Base-by-base conservation (phyloP, 352 stramenopile genomes). In the Pythium pyrilobum region DNA sequence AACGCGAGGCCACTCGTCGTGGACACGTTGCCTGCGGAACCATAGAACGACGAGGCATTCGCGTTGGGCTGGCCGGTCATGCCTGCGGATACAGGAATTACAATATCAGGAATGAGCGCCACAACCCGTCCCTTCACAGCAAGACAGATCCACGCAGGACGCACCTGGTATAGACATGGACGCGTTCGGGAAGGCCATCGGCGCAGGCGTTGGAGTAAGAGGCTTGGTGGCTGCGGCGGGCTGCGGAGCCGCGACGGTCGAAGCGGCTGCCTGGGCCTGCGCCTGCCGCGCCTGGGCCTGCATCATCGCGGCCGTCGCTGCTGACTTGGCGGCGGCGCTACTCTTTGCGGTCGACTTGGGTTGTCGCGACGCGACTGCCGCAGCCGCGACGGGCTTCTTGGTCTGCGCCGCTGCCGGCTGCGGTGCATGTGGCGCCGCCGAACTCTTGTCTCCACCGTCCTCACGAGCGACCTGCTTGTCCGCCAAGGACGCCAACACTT, bases 401-500 rank as follows among this genome's bases (percentile, higher is more conserved):
- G 21, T 5, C 1, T 6, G 4, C 20, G 43, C 24, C 0, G 40
- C 33, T 18, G 31, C 29, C 4, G 27, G 10, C 6, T 36, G 24
- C 4, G 7, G 15, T 21, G 15, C 34, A 10, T 24, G n/a, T 31
- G 53, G 4, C 29, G 44, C n/a, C 42, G 55, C 0, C 40, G 36
- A 43, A 36, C 20, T 44, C 36, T 68, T 56, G 20, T 52, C 40
- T 33, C 18, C 27, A 7, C 71, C 71, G 38, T 89, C 77, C 39
- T 89, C 73, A 13, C 72, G 71, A 8, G 75, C 79, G 24, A 93
- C 85, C 41, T 91, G 83, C 29, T 84, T 89, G 55, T 93, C 83
- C 5, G 81, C 81, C 16, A 93, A 58, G 23, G 83, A 91, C 6
- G 83, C 83, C 38, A 93, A 32, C 29, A 91, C 60, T 48, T 92